Base-by-base conservation (phyloP, 495 filamentous ascomycete species). In the Penicillium argentinense region DNA sequence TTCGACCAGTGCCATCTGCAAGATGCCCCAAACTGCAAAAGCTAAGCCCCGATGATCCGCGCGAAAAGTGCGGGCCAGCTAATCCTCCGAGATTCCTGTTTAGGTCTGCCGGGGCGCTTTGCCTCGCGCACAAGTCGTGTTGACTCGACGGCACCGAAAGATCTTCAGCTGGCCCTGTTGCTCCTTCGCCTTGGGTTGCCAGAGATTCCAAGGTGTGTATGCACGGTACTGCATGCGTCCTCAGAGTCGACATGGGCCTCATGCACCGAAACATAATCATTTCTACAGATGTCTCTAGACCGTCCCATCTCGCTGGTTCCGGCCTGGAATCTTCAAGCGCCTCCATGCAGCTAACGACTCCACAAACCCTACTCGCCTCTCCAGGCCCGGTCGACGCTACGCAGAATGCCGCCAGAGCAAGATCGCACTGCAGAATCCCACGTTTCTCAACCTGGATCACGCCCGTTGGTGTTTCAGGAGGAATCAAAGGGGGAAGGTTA, bases 1-100 rank as follows among this genome's bases (percentile, higher is more conserved):
- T 63, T 56, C 50, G 53, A 54, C 39, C 51, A 41, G 47, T 52
- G 48, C 32, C 7, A 49, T 47, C 50, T 63, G 59, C 59, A 63
- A 30, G 53, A 52, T 60, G 56, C 59, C 50, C 53, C 46, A 63
- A 63, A 63, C 57, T 60, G 59, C 57, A 60, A 59, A 49, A 53
- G 56, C 59, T 60, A 60, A 62, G 59, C 59, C 59, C 59, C 59
- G 33, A 51, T 51, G 49, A 62, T 62, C 58, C 54, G 54, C 45
- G 39, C 47, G 39, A 46, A 42, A 50, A 48, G 33, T 30, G 36
- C 25, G 39, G 30, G 30, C 34, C 23, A 32, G 24, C 23, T 45
- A 57, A 57, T 49, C 49, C 42, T 53, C 54, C 54, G 54, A 53
- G 13, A 44, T 36, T 0, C 33, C 33, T 21, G 5, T 36, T 36